Conservation (phyloP, 495 filamentous ascomycete species). For the Tuber umbilicatum region DNA sequence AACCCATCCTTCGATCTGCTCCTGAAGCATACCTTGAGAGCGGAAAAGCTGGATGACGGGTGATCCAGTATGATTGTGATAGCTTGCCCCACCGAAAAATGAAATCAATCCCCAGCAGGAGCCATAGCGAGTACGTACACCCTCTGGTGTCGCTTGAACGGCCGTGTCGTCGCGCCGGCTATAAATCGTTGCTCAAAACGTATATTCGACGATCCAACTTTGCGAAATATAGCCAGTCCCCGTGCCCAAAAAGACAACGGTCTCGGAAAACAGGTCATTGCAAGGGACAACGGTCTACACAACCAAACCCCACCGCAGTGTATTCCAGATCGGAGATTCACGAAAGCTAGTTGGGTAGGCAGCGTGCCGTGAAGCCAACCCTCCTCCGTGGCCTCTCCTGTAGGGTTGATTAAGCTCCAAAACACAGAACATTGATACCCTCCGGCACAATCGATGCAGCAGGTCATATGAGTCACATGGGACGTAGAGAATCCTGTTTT, state of each 20-base stretch:
- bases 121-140: neutral
- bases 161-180: neutral
- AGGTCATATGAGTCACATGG: constrained; percentile 5
- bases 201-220: neutral
- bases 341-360: neutral
- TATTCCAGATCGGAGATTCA: neutral
- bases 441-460: neutral
- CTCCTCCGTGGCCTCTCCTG: neutral
- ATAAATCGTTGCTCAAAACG: neutral
- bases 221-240: neutral
- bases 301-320: neutral
- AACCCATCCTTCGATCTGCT: neutral
- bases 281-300: neutral
- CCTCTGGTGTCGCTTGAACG: neutral
- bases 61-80: neutral
- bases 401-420: neutral
- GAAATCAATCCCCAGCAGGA: neutral
- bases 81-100: neutral
- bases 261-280: neutral
- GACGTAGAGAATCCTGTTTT: neutral
- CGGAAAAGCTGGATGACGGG: neutral
- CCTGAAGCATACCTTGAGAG: neutral
- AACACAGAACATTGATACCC: neutral
- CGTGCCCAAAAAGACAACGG: neutral
- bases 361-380: neutral